Conservation (phyloP, 139 green algal species). For the Pseudopediastrum boryanum region DNA sequence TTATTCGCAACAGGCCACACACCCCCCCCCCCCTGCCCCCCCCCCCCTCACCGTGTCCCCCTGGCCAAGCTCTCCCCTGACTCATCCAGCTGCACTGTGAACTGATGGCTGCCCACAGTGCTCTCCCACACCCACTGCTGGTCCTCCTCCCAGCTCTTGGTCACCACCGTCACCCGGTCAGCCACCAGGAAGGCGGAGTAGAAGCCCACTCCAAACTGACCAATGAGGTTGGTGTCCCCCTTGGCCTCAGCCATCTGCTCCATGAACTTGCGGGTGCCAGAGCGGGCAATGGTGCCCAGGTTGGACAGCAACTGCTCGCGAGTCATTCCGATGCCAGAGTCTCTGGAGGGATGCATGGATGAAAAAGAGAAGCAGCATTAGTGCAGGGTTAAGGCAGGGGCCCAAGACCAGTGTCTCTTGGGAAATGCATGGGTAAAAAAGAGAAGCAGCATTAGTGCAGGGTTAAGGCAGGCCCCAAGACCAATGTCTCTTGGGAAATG, state of each 20-base stretch:
- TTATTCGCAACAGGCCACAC: neutral
- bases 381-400: neutral
- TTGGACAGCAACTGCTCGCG: slow-evolving; percentile 88
- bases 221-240: slow-evolving; percentile 91
- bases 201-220: slow-evolving; percentile 99
- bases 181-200: slow-evolving; percentile 97
- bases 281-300: slow-evolving; percentile 97
- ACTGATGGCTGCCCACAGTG: slow-evolving; percentile 84
- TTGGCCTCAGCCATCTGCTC: slow-evolving; percentile 89
- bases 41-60: no score
- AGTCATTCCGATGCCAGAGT: slow-evolving; percentile 96
- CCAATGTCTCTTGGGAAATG: slow-evolving; percentile 76
- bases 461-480: slow-evolving; percentile 61
- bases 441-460: neutral
- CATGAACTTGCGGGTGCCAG: slow-evolving; percentile 97
- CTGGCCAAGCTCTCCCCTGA: slow-evolving; percentile 56
- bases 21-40: no score
- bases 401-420: slow-evolving; percentile 90
- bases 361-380: neutral
- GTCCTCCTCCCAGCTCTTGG: slow-evolving; percentile 76
- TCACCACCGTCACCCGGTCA: slow-evolving; percentile 84
- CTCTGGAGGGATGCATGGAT: slow-evolving; percentile 44
- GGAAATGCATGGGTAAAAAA: neutral
- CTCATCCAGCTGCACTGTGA: slow-evolving; percentile 76
- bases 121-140: slow-evolving; percentile 92